These are phyloP conservation scores for Rhizodiscina lignyota DNA, from an alignment of 495 filamentous ascomycete species.

Conservation along the genomic window DNA sequence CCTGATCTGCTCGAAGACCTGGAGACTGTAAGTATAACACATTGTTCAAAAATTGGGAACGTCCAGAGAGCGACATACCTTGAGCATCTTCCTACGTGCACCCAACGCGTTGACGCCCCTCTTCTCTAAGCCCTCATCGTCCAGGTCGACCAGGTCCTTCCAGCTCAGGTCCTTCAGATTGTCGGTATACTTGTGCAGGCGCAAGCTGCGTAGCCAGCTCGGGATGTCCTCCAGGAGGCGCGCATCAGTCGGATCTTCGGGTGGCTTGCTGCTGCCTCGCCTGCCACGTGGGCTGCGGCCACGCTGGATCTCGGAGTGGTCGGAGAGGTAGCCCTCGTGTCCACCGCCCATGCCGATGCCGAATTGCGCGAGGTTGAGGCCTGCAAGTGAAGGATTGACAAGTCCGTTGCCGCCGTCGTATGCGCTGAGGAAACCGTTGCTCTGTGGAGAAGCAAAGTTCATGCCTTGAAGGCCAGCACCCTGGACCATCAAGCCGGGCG, in stretches of 20 bases:
- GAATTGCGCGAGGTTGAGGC: slow-evolving; percentile 55
- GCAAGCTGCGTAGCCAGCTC: slow-evolving; percentile 83
- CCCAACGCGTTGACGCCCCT: slow-evolving; percentile 90
- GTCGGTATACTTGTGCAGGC: slow-evolving; percentile 97
- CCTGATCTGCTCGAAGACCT: slow-evolving; percentile 85
- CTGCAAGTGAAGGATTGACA: slow-evolving; percentile 55
- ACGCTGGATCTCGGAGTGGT: slow-evolving; percentile 75
- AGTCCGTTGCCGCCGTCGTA: slow-evolving; percentile 63
- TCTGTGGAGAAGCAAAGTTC: slow-evolving; percentile 77
- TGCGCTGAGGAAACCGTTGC: slow-evolving; percentile 85
- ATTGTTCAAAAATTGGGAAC: background rate
- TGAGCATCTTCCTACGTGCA: slow-evolving; percentile 93
- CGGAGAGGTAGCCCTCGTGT: slow-evolving; percentile 83
- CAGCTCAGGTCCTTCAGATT: slow-evolving; percentile 94
- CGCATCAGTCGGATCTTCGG: slow-evolving; percentile 91
- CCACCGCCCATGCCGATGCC: slow-evolving; percentile 36
- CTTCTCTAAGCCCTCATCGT: slow-evolving; percentile 86
- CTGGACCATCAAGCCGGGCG: slow-evolving; percentile 78
- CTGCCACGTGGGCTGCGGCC: slow-evolving; percentile 86
- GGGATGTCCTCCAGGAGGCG: slow-evolving; percentile 88
- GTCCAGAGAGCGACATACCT: slow-evolving; percentile 38
- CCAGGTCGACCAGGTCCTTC: slow-evolving; percentile 81
- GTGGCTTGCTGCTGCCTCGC: slow-evolving; percentile 89
- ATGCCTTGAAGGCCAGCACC: slow-evolving; percentile 39
- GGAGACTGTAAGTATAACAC: background rate